Evolutionary conservation across 2,329 filamentous ascomycete species (phyloP).

Genomic region (Colletotrichum chrysophilum): DNA sequence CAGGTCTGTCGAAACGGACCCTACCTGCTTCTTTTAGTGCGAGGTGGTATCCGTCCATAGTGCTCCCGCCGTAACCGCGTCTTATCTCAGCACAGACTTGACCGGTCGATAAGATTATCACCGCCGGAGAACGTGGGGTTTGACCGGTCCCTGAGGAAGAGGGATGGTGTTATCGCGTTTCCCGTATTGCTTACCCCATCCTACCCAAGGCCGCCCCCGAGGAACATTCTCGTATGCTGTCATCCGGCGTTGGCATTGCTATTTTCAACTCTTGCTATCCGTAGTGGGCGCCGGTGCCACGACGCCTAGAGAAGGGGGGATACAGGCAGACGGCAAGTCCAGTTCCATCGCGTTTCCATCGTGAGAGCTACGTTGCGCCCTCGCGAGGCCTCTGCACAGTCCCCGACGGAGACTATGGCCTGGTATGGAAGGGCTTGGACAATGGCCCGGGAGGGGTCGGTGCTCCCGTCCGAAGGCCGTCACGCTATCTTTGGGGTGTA

Average conservation of each 20-base stretch:
- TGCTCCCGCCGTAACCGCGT: neutral
- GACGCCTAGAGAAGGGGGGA: neutral
- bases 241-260: neutral
- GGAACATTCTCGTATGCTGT: constrained; percentile 4
- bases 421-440: neutral
- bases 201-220: neutral
- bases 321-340: neutral
- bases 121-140: neutral
- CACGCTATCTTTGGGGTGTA: neutral
- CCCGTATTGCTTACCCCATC: neutral
- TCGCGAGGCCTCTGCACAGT: neutral
- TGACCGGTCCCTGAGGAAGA: neutral
- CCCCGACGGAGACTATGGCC: neutral
- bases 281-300: neutral
- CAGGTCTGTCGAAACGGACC: neutral
- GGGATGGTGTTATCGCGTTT: neutral
- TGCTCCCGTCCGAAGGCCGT: neutral
- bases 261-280: neutral
- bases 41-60: neutral
- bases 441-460: neutral
- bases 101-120: neutral
- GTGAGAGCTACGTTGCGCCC: neutral
- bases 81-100: neutral
- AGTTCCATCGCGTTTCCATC: neutral
- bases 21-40: neutral